A percentile compares a stretch with the other conserved stretches of the same genome.
Conservation (phyloP, 345 rosid genomes). For the Microthlaspi erraticum region DNA sequence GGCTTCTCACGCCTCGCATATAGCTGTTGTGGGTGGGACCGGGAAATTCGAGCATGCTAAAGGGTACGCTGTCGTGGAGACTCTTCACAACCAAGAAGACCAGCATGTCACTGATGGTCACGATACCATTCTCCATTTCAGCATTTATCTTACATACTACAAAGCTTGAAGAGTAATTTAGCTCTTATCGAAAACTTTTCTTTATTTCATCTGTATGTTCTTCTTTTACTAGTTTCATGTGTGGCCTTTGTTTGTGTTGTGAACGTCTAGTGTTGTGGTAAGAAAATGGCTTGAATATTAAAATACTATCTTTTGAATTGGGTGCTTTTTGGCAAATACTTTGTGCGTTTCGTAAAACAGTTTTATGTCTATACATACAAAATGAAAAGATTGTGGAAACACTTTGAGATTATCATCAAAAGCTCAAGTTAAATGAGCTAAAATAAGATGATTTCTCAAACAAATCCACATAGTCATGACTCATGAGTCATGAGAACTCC, state of each 20-base stretch:
- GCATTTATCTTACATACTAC: constrained; percentile 58
- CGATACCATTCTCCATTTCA: constrained; percentile 72
- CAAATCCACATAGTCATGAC: background rate
- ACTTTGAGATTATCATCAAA: background rate
- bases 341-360: background rate
- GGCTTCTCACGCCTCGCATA: constrained; percentile 61
- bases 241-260: constrained; percentile 22
- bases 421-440: constrained; percentile 1
- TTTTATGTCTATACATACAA: background rate
- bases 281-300: too few relatives aligned
- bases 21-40: constrained; percentile 81
- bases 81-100: constrained; percentile 58
- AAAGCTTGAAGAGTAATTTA: constrained; percentile 38
- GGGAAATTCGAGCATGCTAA: constrained; percentile 74
- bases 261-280: too few relatives aligned
- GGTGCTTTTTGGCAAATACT: background rate
- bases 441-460: background rate
- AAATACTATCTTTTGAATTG: too few relatives aligned
- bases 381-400: background rate
- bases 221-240: constrained; percentile 31
- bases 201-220: constrained; percentile 10
- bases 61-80: constrained; percentile 76
- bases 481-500: background rate
- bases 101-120: constrained; percentile 82
- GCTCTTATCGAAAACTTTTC: background rate